These are phyloP conservation scores for Solanum pennellii DNA, from an alignment of 257 asterid species.

Conservation along the genomic window DNA sequence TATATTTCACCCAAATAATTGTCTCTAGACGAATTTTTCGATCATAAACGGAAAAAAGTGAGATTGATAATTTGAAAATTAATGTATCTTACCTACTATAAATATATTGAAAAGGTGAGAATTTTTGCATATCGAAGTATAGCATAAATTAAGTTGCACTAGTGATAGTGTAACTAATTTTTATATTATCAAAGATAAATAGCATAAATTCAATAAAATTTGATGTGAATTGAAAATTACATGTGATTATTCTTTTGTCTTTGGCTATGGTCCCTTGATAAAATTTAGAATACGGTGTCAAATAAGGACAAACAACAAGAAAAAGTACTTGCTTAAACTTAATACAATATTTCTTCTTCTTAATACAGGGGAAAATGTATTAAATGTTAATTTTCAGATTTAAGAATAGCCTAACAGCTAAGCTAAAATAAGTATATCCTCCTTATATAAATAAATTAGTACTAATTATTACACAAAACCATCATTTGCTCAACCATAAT, in stretches of 20 bases:
- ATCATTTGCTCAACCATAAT: neutral
- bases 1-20: neutral
- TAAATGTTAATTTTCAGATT: neutral
- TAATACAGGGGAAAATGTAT: neutral
- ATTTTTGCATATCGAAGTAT: neutral
- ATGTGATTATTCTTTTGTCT: neutral
- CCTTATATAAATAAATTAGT: neutral
- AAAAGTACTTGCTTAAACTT: neutral
- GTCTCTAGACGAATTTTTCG: neutral
- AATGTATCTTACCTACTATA: neutral
- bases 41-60: neutral
- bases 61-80: neutral
- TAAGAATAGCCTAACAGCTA: neutral
- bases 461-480: neutral
- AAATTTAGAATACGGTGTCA: neutral
- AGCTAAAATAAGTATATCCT: neutral
- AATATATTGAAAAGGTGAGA: neutral
- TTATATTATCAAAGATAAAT: neutral
- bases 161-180: neutral
- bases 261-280: neutral
- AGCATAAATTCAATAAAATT: neutral
- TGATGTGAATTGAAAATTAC: neutral
- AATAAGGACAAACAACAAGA: neutral
- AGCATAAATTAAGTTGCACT: neutral
- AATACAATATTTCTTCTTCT: neutral